phyloP scores from a whole-genome alignment of 805 yeast genomes.

The Maudiozyma barnettii region DNA sequence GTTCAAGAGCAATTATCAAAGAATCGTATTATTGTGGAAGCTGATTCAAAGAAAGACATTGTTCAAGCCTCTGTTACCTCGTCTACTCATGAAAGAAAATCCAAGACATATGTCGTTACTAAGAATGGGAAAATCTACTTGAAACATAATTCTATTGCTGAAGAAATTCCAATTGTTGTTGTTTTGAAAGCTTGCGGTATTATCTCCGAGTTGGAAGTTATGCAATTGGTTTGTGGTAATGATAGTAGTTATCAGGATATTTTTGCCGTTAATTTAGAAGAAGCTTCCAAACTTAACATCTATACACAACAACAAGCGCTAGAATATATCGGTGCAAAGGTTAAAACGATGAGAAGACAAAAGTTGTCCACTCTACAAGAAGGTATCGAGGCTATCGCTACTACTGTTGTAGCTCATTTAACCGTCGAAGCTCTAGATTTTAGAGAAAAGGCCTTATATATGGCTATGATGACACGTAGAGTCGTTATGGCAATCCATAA shows the following conservation, averaged over 20 bases:
- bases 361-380: conserved; percentile 77
- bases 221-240: conserved; percentile 90
- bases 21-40: conserved; percentile 95
- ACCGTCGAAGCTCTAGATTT: conserved; percentile 78
- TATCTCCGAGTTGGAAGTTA: conserved; percentile 81
- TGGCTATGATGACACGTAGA: conserved; percentile 94
- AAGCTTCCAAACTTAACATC: conserved; percentile 75
- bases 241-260: conserved; percentile 83
- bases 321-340: conserved; percentile 82
- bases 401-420: conserved; percentile 91
- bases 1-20: conserved; percentile 95
- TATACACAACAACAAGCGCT: conserved; percentile 91
- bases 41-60: conserved; percentile 86
- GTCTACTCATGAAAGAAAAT: conserved; percentile 95
- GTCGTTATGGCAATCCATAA: conserved; percentile 92
- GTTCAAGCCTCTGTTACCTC: conserved; percentile 98
- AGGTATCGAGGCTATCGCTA: conserved; percentile 93
- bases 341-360: conserved; percentile 87
- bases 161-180: conserved; percentile 90
- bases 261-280: conserved; percentile 89
- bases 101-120: conserved; percentile 91
- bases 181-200: conserved; percentile 93
- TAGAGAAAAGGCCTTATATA: conserved; percentile 86
- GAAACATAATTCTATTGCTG: conserved; percentile 91
- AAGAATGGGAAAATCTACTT: conserved; percentile 82